Evolutionary conservation across 2,329 filamentous ascomycete genomes (phyloP).

Genomic region (Colletotrichum shisoi): DNA sequence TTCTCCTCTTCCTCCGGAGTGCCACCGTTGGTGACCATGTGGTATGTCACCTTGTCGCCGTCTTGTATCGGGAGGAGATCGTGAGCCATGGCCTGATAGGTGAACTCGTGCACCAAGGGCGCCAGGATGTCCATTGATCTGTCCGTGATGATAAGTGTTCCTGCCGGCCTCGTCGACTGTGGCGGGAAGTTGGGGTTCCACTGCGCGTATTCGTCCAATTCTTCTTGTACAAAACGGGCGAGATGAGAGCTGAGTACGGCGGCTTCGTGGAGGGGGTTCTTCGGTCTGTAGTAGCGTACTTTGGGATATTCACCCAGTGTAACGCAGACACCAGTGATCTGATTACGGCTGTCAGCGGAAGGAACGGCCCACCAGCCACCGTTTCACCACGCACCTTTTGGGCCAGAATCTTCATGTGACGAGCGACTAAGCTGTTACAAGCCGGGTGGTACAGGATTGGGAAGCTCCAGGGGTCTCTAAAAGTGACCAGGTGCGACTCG

Average conservation of each 20-base stretch:
- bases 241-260: conserved; percentile 86
- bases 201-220: conserved; percentile 87
- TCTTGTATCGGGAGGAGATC: conserved; percentile 90
- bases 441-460: conserved; percentile 88
- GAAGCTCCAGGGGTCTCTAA: conserved; percentile 95
- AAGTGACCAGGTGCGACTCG: conserved; percentile 90
- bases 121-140: conserved; percentile 91
- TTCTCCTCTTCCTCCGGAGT: conserved; percentile 76
- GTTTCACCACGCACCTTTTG: conserved; percentile 74
- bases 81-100: conserved; percentile 98
- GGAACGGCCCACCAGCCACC: conserved; percentile 9
- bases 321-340: conserved; percentile 89
- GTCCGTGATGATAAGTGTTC: conserved; percentile 85
- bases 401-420: conserved; percentile 83
- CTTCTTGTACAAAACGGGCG: conserved; percentile 88
- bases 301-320: conserved; percentile 92
- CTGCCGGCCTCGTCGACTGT: conserved; percentile 77
- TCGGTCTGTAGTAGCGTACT: conserved; percentile 88
- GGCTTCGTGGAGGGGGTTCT: conserved; percentile 80
- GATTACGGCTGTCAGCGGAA: conserved; percentile 38
- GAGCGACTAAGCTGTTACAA: conserved; percentile 83
- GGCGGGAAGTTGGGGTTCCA: conserved; percentile 87
- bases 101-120: conserved; percentile 92
- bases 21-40: conserved; percentile 79
- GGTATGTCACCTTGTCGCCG: conserved; percentile 85